Evolutionary conservation across 257 asterid species (phyloP), one percentile per base, ranked within the genome.

Genomic region (Jasminum sambac): DNA sequence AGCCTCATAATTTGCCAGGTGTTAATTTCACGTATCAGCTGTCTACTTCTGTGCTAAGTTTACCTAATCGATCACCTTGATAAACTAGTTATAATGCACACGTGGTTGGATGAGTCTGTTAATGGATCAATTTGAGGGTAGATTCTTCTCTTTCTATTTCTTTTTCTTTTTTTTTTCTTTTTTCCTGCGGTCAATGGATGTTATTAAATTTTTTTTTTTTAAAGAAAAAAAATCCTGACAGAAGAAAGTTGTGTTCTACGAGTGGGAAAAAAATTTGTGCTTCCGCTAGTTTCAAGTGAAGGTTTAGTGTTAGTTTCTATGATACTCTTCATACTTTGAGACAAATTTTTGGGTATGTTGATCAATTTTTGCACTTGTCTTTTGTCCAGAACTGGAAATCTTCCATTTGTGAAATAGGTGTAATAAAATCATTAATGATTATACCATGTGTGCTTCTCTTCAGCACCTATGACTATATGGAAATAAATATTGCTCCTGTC

Each of bases 31-130:
- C 36, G 4, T 30, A 30, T 30, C 2, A 30, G 36, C 4, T 30
- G 36, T 30, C 36, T 30, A 4, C 36, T 30, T 30, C 36, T 4
- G 4, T 30, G 36, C 36, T 30, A 30, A 23, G n/a, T 7, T 46
- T 23, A 40, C 64, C 50, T 74, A 38, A 50, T 8, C 64, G 41
- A 48, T 57, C 61, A 59, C 14, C 38, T 2, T 6, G 23, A 25
- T 62, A 64, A 24, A 59, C 40, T 63, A 13, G 65, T 52, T 59
- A 16, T 63, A 66, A 76, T 82, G 82, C 65, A 67, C 71, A 70
- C 66, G 62, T 70, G 66, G 62, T 23, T 4, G 34, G 34, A 23
- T 3, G 34, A 55, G 34, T 4, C 34, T 2, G 6, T 19, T 55
- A 62, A 10, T 48, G 64, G 66, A 66, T 61, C 66, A n/a, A 24